Conservation (phyloP, 164 flowering plant genomes). For the Chloranthus sessilifolius region DNA sequence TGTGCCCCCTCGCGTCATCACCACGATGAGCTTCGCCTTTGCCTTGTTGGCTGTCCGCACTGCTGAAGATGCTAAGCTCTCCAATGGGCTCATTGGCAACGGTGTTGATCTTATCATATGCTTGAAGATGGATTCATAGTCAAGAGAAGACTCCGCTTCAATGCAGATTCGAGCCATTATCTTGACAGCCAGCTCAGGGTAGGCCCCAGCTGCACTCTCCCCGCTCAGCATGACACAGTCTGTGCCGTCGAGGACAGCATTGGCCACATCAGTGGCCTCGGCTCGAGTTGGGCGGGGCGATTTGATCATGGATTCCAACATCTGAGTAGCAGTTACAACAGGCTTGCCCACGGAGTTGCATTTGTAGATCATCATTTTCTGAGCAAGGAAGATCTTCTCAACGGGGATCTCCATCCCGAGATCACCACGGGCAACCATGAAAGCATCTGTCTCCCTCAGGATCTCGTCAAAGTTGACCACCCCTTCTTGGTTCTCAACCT, state of each 20-base stretch:
- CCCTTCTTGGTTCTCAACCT: constrained; percentile 94
- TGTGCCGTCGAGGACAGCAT: constrained; percentile 84
- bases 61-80: constrained; percentile 84
- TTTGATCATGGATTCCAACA: constrained; percentile 92
- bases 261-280: constrained; percentile 89
- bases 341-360: constrained; percentile 82
- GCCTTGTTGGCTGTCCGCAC: constrained; percentile 82
- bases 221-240: constrained; percentile 95
- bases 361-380: constrained; percentile 93
- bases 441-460: constrained; percentile 75
- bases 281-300: constrained; percentile 88
- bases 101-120: constrained; percentile 69
- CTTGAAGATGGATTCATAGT: constrained; percentile 70
- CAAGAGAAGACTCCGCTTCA: constrained; percentile 79
- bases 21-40: constrained; percentile 60
- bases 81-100: constrained; percentile 85
- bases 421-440: constrained; percentile 96
- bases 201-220: constrained; percentile 89
- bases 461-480: constrained; percentile 86
- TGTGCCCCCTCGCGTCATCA: constrained; percentile 76
- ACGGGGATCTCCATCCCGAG: constrained; percentile 94
- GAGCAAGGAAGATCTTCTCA: constrained; percentile 87
- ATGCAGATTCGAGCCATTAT: constrained; percentile 76
- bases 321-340: constrained; percentile 89
- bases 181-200: constrained; percentile 79